phyloP scores from a whole-genome alignment of 1,284 basidiomycete genomes.

The Rhodotorula sp. region DNA sequence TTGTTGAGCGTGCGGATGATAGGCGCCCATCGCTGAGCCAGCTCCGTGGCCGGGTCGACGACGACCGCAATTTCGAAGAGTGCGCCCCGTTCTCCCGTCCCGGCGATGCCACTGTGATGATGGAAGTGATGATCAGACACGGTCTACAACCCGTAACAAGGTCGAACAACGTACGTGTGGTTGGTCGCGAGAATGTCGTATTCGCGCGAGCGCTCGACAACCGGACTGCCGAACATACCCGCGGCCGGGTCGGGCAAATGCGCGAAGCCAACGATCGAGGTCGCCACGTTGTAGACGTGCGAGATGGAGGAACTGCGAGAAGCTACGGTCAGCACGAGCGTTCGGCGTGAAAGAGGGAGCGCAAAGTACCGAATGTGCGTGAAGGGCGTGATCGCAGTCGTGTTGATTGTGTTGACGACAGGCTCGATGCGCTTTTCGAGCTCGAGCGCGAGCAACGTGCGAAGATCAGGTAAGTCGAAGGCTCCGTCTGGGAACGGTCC shows the following conservation, averaged over 20 bases:
- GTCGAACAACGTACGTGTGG: constrained; percentile 61
- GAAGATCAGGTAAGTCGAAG: constrained; percentile 69
- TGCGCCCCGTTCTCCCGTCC: constrained; percentile 68
- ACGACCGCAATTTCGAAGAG: constrained; percentile 72
- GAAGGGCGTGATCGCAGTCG: background rate
- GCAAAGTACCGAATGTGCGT: background rate
- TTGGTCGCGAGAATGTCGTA: constrained; percentile 64
- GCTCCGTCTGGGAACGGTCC: constrained; percentile 62
- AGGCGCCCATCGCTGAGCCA: constrained; percentile 79
- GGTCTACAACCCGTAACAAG: background rate
- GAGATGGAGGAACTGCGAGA: constrained; percentile 56
- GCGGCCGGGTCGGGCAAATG: constrained; percentile 68
- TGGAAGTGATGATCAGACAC: background rate
- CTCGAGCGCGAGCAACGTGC: constrained; percentile 69
- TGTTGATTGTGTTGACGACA: constrained; percentile 64
- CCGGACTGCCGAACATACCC: constrained; percentile 60
- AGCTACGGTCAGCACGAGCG: background rate
- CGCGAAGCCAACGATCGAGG: constrained; percentile 67
- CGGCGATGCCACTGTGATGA: constrained; percentile 62
- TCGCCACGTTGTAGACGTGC: constrained; percentile 63
- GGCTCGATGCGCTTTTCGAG: constrained; percentile 66
- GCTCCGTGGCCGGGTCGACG: constrained; percentile 80
- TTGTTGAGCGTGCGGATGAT: constrained; percentile 59
- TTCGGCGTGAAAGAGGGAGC: too few species aligned
- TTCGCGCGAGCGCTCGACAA: constrained; percentile 55